Percentiles rank a stretch among this genome's conserved stretches.
Conservation (phyloP, 257 asterid genomes). For the Cinchona pubescens region DNA sequence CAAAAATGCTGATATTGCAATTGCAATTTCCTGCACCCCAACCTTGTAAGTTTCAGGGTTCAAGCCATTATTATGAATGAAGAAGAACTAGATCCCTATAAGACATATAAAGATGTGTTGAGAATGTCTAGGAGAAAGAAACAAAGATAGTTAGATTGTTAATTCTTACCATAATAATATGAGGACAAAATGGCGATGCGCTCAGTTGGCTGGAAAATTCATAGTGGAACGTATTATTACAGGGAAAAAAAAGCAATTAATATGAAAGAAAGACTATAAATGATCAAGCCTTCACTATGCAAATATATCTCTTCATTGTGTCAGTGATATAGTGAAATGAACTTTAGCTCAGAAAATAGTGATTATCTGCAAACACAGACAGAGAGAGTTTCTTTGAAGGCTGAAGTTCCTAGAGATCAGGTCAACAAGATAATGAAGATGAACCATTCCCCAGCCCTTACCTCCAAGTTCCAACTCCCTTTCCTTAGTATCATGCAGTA, state of each 20-base stretch:
- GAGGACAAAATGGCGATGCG: constrained; percentile 83
- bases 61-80: neutral
- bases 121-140: constrained; percentile 3
- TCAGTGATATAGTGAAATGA: neutral
- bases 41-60: neutral
- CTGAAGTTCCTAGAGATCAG: neutral
- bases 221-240: neutral
- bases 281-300: neutral
- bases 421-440: neutral
- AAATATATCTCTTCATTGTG: neutral
- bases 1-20: neutral
- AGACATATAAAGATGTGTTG: constrained; percentile 6
- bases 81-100: neutral
- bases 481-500: neutral
- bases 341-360: too few species aligned
- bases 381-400: neutral
- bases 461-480: too few species aligned
- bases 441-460: too few species aligned
- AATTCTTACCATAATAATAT: constrained; percentile 78
- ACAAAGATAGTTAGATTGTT: neutral
- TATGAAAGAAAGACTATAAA: too few species aligned
- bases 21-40: neutral
- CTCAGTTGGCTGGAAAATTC: constrained; percentile 74
- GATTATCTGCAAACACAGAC: neutral
- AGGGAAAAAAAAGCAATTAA: neutral